Base-by-base conservation (phyloP, 768 basidiomycete species). In the Piloderma croceum region DNA sequence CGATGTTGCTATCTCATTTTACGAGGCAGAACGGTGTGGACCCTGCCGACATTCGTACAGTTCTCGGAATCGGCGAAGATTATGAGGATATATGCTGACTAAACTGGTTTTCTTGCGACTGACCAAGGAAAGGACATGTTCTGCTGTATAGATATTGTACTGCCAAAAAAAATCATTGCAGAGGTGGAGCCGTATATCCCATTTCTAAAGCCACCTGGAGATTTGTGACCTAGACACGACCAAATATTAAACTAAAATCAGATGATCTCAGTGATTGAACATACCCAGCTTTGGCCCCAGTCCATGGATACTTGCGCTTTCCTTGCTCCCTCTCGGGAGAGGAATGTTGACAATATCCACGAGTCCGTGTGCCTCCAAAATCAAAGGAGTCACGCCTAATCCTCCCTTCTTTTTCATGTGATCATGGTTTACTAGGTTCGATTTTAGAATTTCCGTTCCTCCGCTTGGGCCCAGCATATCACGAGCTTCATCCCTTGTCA, bases 81-180 rank as follows among this genome's bases (percentile, higher is more conserved):
- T 88, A 87, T 48, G 87, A 90, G 53, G 86, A 89, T 53, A 71
- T 88, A 18, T 81, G 53, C 36, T 70, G 52, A 62, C n/a, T n/a
- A n/a, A n/a, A n/a, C n/a, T n/a, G n/a, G n/a, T n/a, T n/a, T n/a
- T n/a, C n/a, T n/a, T n/a, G n/a, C n/a, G n/a, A n/a, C n/a, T n/a
- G n/a, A n/a, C n/a, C n/a, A n/a, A n/a, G n/a, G n/a, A n/a, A n/a
- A n/a, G n/a, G n/a, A n/a, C n/a, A n/a, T n/a, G n/a, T n/a, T n/a
- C n/a, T n/a, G n/a, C n/a, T n/a, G n/a, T n/a, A n/a, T n/a, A n/a
- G n/a, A n/a, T n/a, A n/a, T n/a, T n/a, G n/a, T n/a, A n/a, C n/a
- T n/a, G n/a, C n/a, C n/a, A n/a, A n/a, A n/a, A n/a, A n/a, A n/a
- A n/a, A n/a, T n/a, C n/a, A n/a, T n/a, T n/a, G n/a, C n/a, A n/a